These are phyloP conservation scores for Lasiosphaeria hispida DNA, from an alignment of 495 filamentous ascomycete species.

Conservation along the genomic window DNA sequence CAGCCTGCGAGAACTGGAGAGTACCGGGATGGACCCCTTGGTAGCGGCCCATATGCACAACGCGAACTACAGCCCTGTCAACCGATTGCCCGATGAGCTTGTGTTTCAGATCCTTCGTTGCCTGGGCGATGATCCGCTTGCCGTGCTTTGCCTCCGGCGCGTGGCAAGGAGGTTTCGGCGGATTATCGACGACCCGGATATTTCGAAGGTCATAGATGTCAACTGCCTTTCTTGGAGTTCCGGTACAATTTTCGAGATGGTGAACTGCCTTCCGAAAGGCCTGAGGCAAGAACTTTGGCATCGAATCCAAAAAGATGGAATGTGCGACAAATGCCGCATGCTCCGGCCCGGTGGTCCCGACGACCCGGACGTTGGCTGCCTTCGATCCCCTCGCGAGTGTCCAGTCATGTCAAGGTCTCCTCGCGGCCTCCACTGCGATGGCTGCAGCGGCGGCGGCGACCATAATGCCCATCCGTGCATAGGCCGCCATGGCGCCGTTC, in stretches of 20 bases:
- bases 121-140: constrained; percentile 4
- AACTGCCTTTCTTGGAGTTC: neutral
- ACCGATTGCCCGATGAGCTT: constrained; percentile 16
- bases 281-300: constrained; percentile 11
- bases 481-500: constrained; percentile 20
- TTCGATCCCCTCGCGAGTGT: constrained; percentile 22
- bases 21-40: constrained; percentile 8
- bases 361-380: constrained; percentile 2
- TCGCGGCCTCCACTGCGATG: constrained; percentile 14
- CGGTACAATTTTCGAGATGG: neutral
- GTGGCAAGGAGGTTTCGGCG: constrained; percentile 14
- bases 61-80: constrained; percentile 7
- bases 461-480: constrained; percentile 13
- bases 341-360: constrained; percentile 2
- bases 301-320: constrained; percentile 17
- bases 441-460: constrained; percentile 5
- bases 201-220: constrained; percentile 9
- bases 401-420: constrained; percentile 5
- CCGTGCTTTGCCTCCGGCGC: constrained; percentile 9
- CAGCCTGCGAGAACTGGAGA: constrained; percentile 6
- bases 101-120: constrained; percentile 1
- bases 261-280: neutral
- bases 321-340: constrained; percentile 16
- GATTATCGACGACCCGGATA: constrained; percentile 8
- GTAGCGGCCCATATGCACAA: constrained; percentile 13